Evolutionary conservation across 1,284 basidiomycete genomes (phyloP), one percentile per base, ranked within the genome.

Genomic region (Mycena sp.): DNA sequence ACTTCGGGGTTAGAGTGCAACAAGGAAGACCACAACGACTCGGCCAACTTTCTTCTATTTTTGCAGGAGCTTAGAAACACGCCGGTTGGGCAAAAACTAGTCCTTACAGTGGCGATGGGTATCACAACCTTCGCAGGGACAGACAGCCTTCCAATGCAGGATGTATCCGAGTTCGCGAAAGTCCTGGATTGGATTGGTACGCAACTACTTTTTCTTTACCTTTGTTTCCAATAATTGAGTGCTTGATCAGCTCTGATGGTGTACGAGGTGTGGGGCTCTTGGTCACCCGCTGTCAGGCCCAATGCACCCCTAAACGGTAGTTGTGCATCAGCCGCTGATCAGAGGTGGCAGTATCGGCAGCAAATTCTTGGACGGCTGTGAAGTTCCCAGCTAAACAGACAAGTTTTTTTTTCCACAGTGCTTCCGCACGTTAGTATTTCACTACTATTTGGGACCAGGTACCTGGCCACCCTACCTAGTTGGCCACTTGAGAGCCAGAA

Each of bases 271-370:
- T 89, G 84, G 78, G 84, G 90, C 67, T 78, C 83, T 72, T 77
- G 81, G 81, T 83, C 77, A 32, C 66, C 70, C 14, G 76, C 81
- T 30, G 84, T 84, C 16, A 93, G 94, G 5, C 87, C 95, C n/a
- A 94, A 95, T 76, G 89, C 94, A 3, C 94, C 95, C 16, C 82
- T 97, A 29, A 82, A 88, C 58, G 89, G 96, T 75, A 83, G 85
- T 0, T 96, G 95, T 74, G 85, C 87, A 3, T 78, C 87, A 49
- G 71, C 83, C 1, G 77, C 76, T 2, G 79, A 87, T 67, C 90
- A 89, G 59, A 93, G 12, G 95, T 93, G 64, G 94, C 92, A 23
- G 83, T 85, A 43, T 87, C 87, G 9, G 89, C 92, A 5, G 84
- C 97, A 45, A 75, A 80, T 7, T 85, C 86, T 10, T 97, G 95